A percentile compares a stretch with the other conserved stretches of the same genome.
Evolutionary conservation across 179 eudicot genomes (phyloP).

Genomic region (Beta macrorhiza): DNA sequence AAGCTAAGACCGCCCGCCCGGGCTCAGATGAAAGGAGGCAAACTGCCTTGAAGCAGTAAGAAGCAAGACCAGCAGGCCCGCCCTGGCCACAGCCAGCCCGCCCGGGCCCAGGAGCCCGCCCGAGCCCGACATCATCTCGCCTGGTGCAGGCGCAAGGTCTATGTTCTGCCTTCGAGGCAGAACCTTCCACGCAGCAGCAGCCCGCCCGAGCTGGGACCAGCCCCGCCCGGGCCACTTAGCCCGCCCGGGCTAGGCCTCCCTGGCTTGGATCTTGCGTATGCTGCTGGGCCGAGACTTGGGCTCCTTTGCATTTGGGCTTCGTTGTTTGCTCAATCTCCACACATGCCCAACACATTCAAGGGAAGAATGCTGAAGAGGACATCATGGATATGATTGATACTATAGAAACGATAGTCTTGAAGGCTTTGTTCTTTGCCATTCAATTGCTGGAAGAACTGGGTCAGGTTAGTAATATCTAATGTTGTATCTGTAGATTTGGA

Average conservation of each 20-base stretch:
- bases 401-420: conserved; percentile 99
- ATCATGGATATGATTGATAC: conserved; percentile 99
- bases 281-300: no score
- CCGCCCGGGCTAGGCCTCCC: conserved; percentile 96
- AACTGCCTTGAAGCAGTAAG: conserved; percentile 75
- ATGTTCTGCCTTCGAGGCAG: no score
- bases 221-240: no score
- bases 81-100: no score
- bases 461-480: conserved; percentile 57
- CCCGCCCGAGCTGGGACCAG: no score
- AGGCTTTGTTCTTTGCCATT: conserved; percentile 97
- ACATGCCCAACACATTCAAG: conserved; percentile 65
- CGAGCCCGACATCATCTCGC: no score
- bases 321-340: conserved; percentile 37
- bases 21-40: no score
- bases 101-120: no score
- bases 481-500: background rate
- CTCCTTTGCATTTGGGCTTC: conserved; percentile 36
- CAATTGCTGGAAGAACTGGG: conserved; percentile 99
- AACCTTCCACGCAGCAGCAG: no score
- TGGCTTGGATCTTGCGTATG: conserved; percentile 13
- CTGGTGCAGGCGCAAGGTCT: no score
- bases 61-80: no score
- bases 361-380: conserved; percentile 88
- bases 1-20: no score